phyloP scores from a whole-genome alignment of 2,329 filamentous ascomycete species.

The Lasiodiplodia sp. region DNA sequence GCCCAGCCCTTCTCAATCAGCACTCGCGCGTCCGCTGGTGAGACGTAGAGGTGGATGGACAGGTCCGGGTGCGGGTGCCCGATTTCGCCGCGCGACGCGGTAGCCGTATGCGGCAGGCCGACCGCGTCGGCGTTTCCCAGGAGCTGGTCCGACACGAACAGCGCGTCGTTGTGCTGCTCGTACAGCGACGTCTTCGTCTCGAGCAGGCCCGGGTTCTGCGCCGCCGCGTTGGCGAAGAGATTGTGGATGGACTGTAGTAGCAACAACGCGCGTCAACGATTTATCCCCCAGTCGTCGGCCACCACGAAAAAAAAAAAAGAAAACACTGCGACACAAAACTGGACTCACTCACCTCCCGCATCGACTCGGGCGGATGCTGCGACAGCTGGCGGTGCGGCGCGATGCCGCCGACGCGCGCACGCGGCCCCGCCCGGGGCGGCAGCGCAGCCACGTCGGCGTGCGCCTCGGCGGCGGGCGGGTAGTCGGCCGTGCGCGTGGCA shows the following conservation, averaged over 20 bases:
- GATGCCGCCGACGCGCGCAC: constrained; percentile 3
- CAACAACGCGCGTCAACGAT: no score
- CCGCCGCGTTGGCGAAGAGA: constrained; percentile 6
- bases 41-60: constrained; percentile 7
- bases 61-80: constrained; percentile 10
- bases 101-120: background rate
- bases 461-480: background rate
- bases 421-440: background rate
- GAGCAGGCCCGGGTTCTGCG: background rate
- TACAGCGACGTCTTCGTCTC: background rate
- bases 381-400: constrained; percentile 13
- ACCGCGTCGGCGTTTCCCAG: background rate
- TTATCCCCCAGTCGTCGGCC: no score
- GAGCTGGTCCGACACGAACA: background rate
- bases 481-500: background rate
- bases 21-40: constrained; percentile 17
- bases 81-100: background rate
- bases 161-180: constrained; percentile 11
- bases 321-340: no score
- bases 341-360: constrained; percentile 1
- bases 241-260: background rate
- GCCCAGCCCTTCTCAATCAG: constrained; percentile 22
- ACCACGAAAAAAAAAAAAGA: no score
- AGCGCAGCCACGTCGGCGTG: background rate
- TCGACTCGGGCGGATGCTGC: background rate